Percentiles rank a stretch among this genome's conserved stretches.
Evolutionary conservation across 2,329 filamentous ascomycete genomes (phyloP).

Genomic region (Pestalotiopsis sp.): DNA sequence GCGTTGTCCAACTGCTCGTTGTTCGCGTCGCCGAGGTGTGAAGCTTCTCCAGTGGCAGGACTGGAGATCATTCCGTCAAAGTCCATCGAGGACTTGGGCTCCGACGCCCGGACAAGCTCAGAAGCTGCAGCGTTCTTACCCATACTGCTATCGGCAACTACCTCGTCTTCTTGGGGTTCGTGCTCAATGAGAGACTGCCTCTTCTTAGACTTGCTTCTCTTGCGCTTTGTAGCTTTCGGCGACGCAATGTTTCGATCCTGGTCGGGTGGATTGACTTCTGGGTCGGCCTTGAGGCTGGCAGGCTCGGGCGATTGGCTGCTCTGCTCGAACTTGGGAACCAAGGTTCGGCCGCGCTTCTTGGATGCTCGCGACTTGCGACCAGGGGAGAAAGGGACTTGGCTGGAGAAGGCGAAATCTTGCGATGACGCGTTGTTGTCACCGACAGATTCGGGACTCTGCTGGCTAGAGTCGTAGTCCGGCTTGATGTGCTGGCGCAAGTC

Average conservation of each 20-base stretch:
- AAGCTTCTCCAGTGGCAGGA: not conserved
- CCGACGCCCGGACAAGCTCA: not conserved
- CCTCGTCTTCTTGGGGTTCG: not conserved
- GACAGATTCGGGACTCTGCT: not conserved
- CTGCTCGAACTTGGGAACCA: conserved; percentile 3
- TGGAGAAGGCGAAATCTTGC: conserved; percentile 13
- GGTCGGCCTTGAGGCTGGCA: not conserved
- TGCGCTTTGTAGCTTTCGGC: not conserved
- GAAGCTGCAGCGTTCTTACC: not conserved
- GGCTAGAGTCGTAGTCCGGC: not conserved
- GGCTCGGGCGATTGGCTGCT: conserved; percentile 1
- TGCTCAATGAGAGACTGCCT: not conserved
- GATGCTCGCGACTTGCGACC: not conserved
- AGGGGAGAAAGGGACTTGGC: conserved; percentile 9
- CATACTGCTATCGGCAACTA: not conserved
- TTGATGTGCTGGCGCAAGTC: not conserved
- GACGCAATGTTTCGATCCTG: not conserved
- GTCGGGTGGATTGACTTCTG: not conserved
- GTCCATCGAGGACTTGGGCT: conserved; percentile 10
- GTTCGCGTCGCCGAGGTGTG: conserved; percentile 1
- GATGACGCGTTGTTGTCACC: not conserved
- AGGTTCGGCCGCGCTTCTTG: not conserved
- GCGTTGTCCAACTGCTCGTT: conserved; percentile 10
- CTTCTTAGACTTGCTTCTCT: conserved; percentile 1
- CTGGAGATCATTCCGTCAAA: not conserved